These are phyloP conservation scores for Crucihimalaya himalaica DNA, from an alignment of 345 rosid genomes.

Conservation along the genomic window DNA sequence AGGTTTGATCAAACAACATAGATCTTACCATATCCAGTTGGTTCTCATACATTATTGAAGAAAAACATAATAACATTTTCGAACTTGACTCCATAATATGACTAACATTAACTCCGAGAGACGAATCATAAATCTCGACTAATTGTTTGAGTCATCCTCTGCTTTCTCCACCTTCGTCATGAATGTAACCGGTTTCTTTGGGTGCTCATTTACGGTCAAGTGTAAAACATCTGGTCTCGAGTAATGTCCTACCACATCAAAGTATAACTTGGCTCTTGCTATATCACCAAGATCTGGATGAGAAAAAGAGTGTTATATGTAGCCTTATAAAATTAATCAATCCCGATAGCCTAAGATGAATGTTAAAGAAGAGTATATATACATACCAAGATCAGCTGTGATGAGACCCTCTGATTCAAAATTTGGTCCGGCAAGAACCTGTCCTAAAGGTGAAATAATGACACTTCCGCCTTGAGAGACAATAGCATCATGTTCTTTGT, in stretches of 20 bases:
- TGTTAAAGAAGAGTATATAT: neutral
- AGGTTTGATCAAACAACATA: neutral
- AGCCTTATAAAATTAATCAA: neutral
- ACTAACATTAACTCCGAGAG: neutral
- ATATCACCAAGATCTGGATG: constrained; percentile 80
- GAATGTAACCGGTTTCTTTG: constrained; percentile 60
- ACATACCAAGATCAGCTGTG: constrained; percentile 79
- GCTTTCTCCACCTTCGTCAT: constrained; percentile 41
- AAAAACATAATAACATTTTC: no score
- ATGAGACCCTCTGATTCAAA: constrained; percentile 85
- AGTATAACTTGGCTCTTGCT: constrained; percentile 77
- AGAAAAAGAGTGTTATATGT: neutral
- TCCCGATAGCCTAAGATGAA: neutral
- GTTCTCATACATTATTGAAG: no score
- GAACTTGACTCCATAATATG: no score
- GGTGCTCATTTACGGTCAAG: constrained; percentile 71
- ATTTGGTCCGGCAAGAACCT: constrained; percentile 85
- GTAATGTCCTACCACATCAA: constrained; percentile 89
- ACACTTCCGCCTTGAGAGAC: constrained; percentile 92
- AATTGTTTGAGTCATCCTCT: constrained; percentile 28
- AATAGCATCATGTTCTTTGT: constrained; percentile 54
- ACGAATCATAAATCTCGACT: neutral
- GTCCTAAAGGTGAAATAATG: constrained; percentile 79
- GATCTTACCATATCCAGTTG: neutral
- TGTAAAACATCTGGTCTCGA: constrained; percentile 80